A percentile compares a stretch with the other conserved stretches of the same genome.
phyloP scores from a whole-genome alignment of 345 rosid genomes.

The Hibiscus trionum region DNA sequence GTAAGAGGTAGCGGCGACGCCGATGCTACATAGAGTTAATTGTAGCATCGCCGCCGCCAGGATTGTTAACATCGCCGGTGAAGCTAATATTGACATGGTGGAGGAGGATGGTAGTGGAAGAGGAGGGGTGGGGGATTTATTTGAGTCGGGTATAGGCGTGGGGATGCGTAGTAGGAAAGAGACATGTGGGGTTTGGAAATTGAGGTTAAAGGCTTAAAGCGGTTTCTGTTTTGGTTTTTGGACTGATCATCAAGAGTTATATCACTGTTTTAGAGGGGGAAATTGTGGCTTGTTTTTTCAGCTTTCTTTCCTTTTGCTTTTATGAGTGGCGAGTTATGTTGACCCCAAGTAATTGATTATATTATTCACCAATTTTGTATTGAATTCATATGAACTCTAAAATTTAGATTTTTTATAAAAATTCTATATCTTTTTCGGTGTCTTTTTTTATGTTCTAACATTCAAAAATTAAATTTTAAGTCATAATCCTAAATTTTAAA shows the following conservation, averaged over 20 bases:
- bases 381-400: no score
- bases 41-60: slow-evolving; percentile 8
- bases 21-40: not conserved
- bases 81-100: slow-evolving; percentile 17
- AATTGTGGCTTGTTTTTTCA: not conserved
- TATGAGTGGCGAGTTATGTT: not conserved
- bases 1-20: slow-evolving; percentile 19
- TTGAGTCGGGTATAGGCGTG: slow-evolving; percentile 4
- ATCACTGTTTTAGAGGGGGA: not conserved
- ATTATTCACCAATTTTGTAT: no score
- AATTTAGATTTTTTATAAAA: no score
- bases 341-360: not conserved
- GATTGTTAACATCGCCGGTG: not conserved
- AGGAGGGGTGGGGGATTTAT: slow-evolving; percentile 19
- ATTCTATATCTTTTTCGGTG: no score
- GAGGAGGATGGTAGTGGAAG: slow-evolving; percentile 4
- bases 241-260: not conserved
- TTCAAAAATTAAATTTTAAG: no score
- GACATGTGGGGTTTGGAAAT: slow-evolving; percentile 26
- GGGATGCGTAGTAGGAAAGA: slow-evolving; percentile 7
- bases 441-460: no score
- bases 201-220: slow-evolving; percentile 6
- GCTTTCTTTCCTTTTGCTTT: not conserved
- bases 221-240: slow-evolving; percentile 3
- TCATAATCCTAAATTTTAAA: no score